Base-by-base conservation (phyloP, 2,329 filamentous ascomycete genomes). In the Plectosphaerella cucumerina region DNA sequence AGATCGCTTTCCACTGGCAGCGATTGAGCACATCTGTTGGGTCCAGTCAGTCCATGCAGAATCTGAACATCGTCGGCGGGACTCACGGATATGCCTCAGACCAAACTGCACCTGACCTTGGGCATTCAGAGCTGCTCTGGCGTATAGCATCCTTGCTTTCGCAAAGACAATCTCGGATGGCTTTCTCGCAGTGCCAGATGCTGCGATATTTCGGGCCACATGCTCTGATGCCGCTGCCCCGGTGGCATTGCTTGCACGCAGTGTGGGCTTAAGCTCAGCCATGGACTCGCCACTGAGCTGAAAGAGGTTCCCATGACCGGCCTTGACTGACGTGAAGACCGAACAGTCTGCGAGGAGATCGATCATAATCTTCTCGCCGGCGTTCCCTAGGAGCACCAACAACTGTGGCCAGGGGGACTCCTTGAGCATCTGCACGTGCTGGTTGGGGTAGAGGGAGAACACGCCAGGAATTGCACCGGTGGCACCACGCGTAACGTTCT, bases 81-180 rank as follows among this genome's bases (percentile, higher is more conserved):
- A 72, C 86, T 63, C 77, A 95, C 89, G 92, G 50, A 90, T 90
- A 65, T 89, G 88, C 56, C 85, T 84, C 49, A 96, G 76, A 2
- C 94, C 93, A 64, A 88, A 86, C 17, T 82, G 78, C 8, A 94
- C 78, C 9, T 75, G 69, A 3, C 87, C 86, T 58, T 80, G 81
- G 3, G 82, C 75, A 60, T 87, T 93, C 26, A 92, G 72, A 2
- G 81, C 78, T 18, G 90, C 82, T 59, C 84, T 85, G 20, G 89
- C 87, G 68, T 97, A 97, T 47, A 97, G 77, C 75, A 97, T 95
- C 18, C 90, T 84, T 62, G 82, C 90, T 53, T 92, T 85, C 44
- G 92, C 82, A 60, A 99, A 87, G 1, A 75, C 71, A 51, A 97
- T 90, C 15, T 83, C 80, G 39, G 79, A 80, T 10, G 76, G 73